Evolutionary conservation across 1,284 basidiomycete species (phyloP), one percentile per base, ranked within the genome.

Genomic region (Crucibulum cyathiforme): DNA sequence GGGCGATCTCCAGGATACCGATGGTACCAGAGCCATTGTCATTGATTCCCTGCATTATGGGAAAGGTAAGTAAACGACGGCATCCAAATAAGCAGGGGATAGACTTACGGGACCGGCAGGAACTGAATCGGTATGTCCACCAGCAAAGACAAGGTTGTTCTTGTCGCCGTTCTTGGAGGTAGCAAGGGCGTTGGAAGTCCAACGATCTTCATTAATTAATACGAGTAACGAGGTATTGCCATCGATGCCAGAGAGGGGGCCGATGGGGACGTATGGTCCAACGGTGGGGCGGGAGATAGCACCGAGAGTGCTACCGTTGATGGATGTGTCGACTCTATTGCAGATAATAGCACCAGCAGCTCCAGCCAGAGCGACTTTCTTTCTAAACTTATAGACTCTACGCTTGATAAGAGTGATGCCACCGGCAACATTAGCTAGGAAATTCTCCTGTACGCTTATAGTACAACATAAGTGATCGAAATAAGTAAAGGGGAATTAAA

Each of bases 1-100:
- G 64, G 43, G 70, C 67, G 24, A 67, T 55, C 54, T 71, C 69
- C 7, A 71, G 68, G 48, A 70, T 58, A 31, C 59, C 59, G 38
- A 68, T 66, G 7, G 67, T 63, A 2, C 71, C 71, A 15, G 70
- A 71, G 7, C 70, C 68, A 56, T 73, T 65, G 49, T 71, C 71
- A 60, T 73, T 71, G 54, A 71, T 68, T 17, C 71, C 68, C 68
- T 71, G 24, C 24, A 24, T 24, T 24, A 24, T 24, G 24, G 24
- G 24, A 24, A 24, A 24, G 24, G 46, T 8, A 39, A 35, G 19
- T 9, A 37, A 19, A 37, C 34, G 36, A 41, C 6, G 19, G 50
- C 35, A 24, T 41, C 35, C 5, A 31, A 8, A 24, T 24, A 24
- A 5, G 9, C 31, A 36, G 15, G 39, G 34, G 2, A 24, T 53